Evolutionary conservation across 78 protist genomes (phyloP).

Genomic region (Tieghemostelium lacteum): DNA sequence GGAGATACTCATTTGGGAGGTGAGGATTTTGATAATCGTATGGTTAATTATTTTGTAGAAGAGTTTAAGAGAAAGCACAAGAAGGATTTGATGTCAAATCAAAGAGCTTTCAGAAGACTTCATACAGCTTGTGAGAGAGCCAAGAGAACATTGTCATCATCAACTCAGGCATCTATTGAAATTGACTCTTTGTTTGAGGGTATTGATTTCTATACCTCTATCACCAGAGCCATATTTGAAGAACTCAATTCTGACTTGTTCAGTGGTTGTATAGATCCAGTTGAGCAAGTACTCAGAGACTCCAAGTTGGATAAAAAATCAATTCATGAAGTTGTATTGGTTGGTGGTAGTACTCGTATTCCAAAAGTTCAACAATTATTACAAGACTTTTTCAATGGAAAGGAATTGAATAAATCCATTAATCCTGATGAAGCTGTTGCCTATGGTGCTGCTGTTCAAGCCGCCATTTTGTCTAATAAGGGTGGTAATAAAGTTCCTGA

Average conservation of each 20-base stretch:
- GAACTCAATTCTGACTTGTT: slow-evolving; percentile 95
- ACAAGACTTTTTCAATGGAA: slow-evolving; percentile 98
- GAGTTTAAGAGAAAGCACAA: slow-evolving; percentile 94
- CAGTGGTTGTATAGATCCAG: slow-evolving; percentile 94
- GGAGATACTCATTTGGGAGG: slow-evolving; percentile 98
- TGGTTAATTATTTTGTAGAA: slow-evolving; percentile 87
- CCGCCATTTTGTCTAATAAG: slow-evolving; percentile 93
- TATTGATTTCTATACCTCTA: slow-evolving; percentile 93
- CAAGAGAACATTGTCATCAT: slow-evolving; percentile 92
- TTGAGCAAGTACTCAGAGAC: slow-evolving; percentile 93
- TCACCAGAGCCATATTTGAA: slow-evolving; percentile 99
- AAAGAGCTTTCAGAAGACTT: slow-evolving; percentile 93
- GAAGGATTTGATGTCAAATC: slow-evolving; percentile 82
- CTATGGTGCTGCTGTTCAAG: slow-evolving; percentile 99
- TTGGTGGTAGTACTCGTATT: slow-evolving; percentile 99
- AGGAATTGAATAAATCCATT: slow-evolving; percentile 93
- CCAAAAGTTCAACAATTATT: slow-evolving; percentile 98
- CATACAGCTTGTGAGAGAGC: slow-evolving; percentile 98
- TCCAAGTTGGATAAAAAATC: slow-evolving; percentile 87
- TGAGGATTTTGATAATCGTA: slow-evolving; percentile 95
- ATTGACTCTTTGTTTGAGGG: slow-evolving; percentile 97
- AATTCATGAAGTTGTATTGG: slow-evolving; percentile 96
- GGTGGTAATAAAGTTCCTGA: slow-evolving; percentile 45
- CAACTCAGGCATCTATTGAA: slow-evolving; percentile 94
- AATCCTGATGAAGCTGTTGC: slow-evolving; percentile 99